Conservation (phyloP, 805 yeast species). For the Ogataea nitratoaversa region DNA sequence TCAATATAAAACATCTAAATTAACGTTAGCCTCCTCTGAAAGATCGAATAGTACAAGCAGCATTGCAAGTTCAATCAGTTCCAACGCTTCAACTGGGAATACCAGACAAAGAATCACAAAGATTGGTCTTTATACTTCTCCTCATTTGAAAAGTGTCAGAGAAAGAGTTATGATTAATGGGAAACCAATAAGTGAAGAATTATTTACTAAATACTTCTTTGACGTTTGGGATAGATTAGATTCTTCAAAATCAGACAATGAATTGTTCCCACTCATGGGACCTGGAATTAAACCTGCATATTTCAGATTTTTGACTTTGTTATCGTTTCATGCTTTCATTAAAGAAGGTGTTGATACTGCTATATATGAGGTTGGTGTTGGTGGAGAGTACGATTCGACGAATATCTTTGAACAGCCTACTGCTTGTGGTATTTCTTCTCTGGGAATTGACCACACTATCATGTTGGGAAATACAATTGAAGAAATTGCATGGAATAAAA, state of each 20-base stretch:
- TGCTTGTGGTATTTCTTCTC: conserved; percentile 77
- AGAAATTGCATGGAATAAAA: conserved; percentile 93
- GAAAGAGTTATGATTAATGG: conserved; percentile 91
- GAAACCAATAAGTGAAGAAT: conserved; percentile 70
- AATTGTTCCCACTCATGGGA: conserved; percentile 68
- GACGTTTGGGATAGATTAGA: conserved; percentile 84
- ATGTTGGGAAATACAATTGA: conserved; percentile 84
- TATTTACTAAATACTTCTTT: conserved; percentile 85
- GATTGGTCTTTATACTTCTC: conserved; percentile 93
- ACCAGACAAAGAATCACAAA: conserved; percentile 39
- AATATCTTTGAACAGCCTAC: conserved; percentile 77
- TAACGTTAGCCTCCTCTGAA: conserved; percentile 6
- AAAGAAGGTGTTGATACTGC: conserved; percentile 91
- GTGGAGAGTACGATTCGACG: conserved; percentile 97
- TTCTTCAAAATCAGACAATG: conserved; percentile 47
- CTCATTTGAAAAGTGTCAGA: conserved; percentile 88
- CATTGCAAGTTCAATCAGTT: conserved; percentile 1
- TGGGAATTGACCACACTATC: conserved; percentile 89
- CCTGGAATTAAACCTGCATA: conserved; percentile 82
- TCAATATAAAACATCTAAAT: conserved; percentile 43
- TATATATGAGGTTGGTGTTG: conserved; percentile 96
- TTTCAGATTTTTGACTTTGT: conserved; percentile 82
- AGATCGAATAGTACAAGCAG: conserved; percentile 3
- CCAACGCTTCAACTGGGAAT: background rate
- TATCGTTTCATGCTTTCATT: conserved; percentile 87